A percentile compares a stretch with the other conserved stretches of the same genome.
phyloP scores from a whole-genome alignment of 176 grass and related monocot genomes.

The Aegilops tauschii region DNA sequence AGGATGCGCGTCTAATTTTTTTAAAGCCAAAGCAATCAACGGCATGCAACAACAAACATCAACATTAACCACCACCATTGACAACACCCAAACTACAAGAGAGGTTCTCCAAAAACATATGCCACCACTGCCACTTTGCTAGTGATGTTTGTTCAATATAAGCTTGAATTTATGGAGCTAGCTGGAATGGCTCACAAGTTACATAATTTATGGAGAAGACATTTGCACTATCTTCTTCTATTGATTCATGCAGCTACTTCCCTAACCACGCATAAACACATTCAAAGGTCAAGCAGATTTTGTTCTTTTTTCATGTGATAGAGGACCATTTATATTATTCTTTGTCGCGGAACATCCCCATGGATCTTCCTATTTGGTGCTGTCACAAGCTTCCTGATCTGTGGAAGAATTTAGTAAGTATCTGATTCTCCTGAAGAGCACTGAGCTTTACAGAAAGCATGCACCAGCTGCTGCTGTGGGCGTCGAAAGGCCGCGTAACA shows the following conservation, averaged over 20 bases:
- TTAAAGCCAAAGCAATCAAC: background rate
- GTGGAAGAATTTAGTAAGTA: slow-evolving; percentile 37
- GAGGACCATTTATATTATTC: slow-evolving; percentile 27
- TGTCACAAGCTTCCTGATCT: slow-evolving; percentile 2
- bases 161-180: background rate
- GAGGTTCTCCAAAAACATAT: background rate
- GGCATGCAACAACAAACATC: background rate
- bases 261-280: background rate
- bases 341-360: slow-evolving; percentile 40
- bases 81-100: background rate
- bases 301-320: slow-evolving; percentile 17
- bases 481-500: slow-evolving; percentile 43
- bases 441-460: slow-evolving; percentile 26
- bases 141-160: background rate
- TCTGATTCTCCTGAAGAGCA: slow-evolving; percentile 26
- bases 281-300: slow-evolving; percentile 8
- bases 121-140: background rate
- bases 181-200: background rate
- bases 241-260: slow-evolving; percentile 16
- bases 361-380: slow-evolving; percentile 58
- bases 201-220: background rate
- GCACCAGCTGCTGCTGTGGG: slow-evolving; percentile 10
- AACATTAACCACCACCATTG: background rate
- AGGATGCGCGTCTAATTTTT: background rate
- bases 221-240: background rate